Evolutionary conservation across 305 asterid species (phyloP), one percentile per base, ranked within the genome.

Genomic region (Coffea humblotiana): DNA sequence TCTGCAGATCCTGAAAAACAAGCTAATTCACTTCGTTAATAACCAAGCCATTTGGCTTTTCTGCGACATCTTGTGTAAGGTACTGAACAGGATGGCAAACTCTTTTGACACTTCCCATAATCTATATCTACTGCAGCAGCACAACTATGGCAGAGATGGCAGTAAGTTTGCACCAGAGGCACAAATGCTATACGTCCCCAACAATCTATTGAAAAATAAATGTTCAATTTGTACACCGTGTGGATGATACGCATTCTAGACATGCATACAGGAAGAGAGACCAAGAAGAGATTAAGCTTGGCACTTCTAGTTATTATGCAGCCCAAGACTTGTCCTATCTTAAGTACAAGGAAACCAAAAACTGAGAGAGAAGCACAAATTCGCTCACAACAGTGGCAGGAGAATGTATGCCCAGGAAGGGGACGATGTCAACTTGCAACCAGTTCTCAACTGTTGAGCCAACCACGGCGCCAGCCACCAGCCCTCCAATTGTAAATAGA

Each of bases 381-480:
- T 96, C 99, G 79, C 95, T 88, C 88, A 96, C 94, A 45, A 94
- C 90, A 1, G 97, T 90, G 69, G 93, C 98, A 65, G 99, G 98
- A 29, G 90, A 73, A 83, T 94, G 96, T 83, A 94, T 87, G 82
- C 99, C 99, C 87, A 94, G 88, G 73, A 96, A 89, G 0, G 98
- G 98, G 61, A 96, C 98, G 2, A 96, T 90, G 80, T 96, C 99
- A 58, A 96, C 99, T 87, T 96, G 98, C 87, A 94, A 85, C 99
- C 94, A 96, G 64, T 83, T 91, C 82, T 96, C 99, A 25, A 96
- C 97, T 45, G 93, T 98, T 67, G 99, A 96, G 67, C 98, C 99
- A 27, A 93, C 92, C 77, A 93, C 95, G 14, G 98, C 99, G 82
- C 99, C 99, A 56, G 94, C 97, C 76, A 93, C 97, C 15, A 96